Conservation (phyloP, 1,139 yeast species). For the Debaryomyces robertsiae region DNA sequence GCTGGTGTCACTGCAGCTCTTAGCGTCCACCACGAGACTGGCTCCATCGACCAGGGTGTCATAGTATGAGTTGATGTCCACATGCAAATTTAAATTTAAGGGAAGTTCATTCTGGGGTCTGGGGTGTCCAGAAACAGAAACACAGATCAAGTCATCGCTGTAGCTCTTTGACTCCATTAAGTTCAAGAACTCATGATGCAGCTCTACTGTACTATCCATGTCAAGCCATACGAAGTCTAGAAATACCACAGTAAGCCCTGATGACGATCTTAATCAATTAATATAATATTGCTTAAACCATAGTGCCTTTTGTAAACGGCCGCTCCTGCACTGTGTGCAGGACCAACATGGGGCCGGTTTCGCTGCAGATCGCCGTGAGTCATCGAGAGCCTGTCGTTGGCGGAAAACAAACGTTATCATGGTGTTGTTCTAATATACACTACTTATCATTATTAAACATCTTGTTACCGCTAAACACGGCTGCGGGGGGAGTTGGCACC, state of each 20-base stretch:
- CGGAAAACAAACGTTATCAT: not conserved
- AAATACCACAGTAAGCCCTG: not conserved
- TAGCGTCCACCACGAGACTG: not conserved
- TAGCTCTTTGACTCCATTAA: conserved; percentile 31
- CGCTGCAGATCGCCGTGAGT: conserved; percentile 5
- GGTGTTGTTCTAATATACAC: conserved; percentile 1
- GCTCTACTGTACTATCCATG: conserved; percentile 25
- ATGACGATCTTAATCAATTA: not conserved
- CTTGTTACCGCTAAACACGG: conserved; percentile 16
- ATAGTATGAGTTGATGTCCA: conserved; percentile 15
- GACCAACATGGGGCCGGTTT: not conserved
- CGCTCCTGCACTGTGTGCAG: not conserved
- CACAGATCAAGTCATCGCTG: conserved; percentile 20
- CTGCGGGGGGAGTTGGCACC: conserved; percentile 23
- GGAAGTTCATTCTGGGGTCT: conserved; percentile 1
- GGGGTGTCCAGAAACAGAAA: conserved; percentile 11
- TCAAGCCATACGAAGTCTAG: not conserved
- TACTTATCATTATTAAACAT: conserved; percentile 16
- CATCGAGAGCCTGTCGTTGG: not conserved
- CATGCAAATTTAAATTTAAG: conserved; percentile 15
- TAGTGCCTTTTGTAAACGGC: too few species aligned
- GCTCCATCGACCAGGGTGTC: conserved; percentile 12
- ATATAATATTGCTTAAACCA: too few species aligned
- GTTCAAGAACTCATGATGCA: conserved; percentile 35
- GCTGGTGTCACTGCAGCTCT: not conserved